A percentile compares a stretch with the other conserved stretches of the same genome.
Evolutionary conservation across 306 rosid species (phyloP).

Genomic region (Myrica gale): DNA sequence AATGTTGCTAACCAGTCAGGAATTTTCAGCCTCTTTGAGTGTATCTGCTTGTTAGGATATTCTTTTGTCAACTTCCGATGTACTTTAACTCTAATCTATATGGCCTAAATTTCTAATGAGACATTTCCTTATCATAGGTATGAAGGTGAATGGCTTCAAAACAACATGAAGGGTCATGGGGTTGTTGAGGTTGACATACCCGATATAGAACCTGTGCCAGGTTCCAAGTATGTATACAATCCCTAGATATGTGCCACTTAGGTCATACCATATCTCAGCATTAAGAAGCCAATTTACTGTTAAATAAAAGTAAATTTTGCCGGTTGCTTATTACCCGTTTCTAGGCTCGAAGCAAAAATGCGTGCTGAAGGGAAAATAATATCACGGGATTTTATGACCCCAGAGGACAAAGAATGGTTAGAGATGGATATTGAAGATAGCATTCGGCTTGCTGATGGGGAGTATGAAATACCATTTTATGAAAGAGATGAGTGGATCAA

Average conservation of each 20-base stretch:
- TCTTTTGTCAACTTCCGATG: constrained; percentile 14
- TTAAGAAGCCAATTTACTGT: constrained; percentile 13
- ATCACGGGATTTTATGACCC: constrained; percentile 70
- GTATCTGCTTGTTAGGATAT: constrained; percentile 5
- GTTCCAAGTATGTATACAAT: constrained; percentile 66
- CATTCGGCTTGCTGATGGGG: constrained; percentile 52
- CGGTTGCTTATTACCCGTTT: constrained; percentile 30
- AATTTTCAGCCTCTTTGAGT: neutral
- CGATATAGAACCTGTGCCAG: constrained; percentile 80
- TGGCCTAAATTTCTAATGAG: constrained; percentile 15
- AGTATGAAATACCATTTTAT: constrained; percentile 61
- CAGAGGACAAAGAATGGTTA: constrained; percentile 85
- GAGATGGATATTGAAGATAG: constrained; percentile 95
- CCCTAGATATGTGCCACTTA: constrained; percentile 11
- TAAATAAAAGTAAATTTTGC: constrained; percentile 14
- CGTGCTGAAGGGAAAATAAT: constrained; percentile 81
- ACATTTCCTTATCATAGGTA: constrained; percentile 50
- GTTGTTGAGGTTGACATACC: constrained; percentile 94
- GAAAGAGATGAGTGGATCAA: constrained; percentile 75
- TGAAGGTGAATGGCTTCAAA: constrained; percentile 98
- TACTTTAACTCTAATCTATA: constrained; percentile 22
- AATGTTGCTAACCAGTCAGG: neutral
- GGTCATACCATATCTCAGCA: constrained; percentile 19
- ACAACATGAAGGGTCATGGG: constrained; percentile 86
- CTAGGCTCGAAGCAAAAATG: constrained; percentile 85